These are phyloP conservation scores for Hypoxylon trugodes DNA, from an alignment of 495 filamentous ascomycete genomes.

Conservation along the genomic window DNA sequence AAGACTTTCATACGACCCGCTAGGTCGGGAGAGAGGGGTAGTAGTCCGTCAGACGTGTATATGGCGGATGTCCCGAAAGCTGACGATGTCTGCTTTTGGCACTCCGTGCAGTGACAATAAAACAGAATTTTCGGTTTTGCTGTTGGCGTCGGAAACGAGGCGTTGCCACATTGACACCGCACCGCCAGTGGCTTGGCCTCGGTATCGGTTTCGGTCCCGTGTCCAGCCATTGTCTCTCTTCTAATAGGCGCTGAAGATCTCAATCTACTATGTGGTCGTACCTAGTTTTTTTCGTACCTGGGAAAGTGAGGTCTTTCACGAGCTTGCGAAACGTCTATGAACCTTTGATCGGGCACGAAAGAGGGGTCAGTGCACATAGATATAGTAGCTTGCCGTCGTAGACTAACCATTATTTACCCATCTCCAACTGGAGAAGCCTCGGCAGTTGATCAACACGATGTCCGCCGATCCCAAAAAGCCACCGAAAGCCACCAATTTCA, in stretches of 20 bases:
- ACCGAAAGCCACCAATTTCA: neutral
- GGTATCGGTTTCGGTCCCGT: no score
- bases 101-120: constrained; percentile 69
- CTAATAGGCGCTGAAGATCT: neutral
- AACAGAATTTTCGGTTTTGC: constrained; percentile 54
- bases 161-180: constrained; percentile 62
- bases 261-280: neutral
- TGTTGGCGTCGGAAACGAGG: constrained; percentile 58
- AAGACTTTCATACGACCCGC: constrained; percentile 46
- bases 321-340: no score
- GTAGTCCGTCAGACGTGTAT: constrained; percentile 51
- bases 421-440: constrained; percentile 25
- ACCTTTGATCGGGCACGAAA: no score
- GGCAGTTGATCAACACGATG: constrained; percentile 14
- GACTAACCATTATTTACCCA: neutral
- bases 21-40: constrained; percentile 55
- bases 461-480: no score
- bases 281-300: neutral
- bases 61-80: constrained; percentile 66
- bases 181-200: constrained; percentile 39
- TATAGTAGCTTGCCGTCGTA: neutral
- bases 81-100: constrained; percentile 64
- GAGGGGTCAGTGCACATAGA: neutral
- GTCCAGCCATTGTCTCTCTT: neutral
- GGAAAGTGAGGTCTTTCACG: no score